phyloP scores from a whole-genome alignment of 2,329 filamentous ascomycete species.

The Verticillium isaacii region DNA sequence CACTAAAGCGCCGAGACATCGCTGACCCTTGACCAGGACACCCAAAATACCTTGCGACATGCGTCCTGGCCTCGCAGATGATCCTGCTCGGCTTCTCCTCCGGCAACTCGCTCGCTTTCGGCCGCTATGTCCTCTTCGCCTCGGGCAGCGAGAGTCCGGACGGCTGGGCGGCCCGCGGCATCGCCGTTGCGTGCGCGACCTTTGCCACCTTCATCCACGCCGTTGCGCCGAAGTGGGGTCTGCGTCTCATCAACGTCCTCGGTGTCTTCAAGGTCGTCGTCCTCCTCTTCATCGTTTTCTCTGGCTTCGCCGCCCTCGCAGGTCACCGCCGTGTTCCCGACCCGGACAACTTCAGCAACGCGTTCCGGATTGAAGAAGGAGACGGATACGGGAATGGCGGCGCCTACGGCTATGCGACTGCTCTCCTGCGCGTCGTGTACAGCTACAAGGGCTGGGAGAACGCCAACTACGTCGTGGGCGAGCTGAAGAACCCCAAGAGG shows the following conservation, averaged over 20 bases:
- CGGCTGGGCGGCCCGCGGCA: slow-evolving; percentile 53
- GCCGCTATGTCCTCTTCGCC: slow-evolving; percentile 52
- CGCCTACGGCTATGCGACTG: slow-evolving; percentile 50
- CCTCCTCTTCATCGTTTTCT: slow-evolving; percentile 56
- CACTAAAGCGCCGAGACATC: neutral
- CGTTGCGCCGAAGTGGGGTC: slow-evolving; percentile 50
- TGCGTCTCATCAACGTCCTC: slow-evolving; percentile 54
- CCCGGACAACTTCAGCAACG: slow-evolving; percentile 53
- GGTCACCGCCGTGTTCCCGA: slow-evolving; percentile 42
- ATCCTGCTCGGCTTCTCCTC: slow-evolving; percentile 57
- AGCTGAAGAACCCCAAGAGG: slow-evolving; percentile 49
- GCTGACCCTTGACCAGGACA: slow-evolving; percentile 19
- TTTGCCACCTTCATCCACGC: slow-evolving; percentile 51
- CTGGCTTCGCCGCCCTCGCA: slow-evolving; percentile 52
- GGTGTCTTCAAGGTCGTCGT: slow-evolving; percentile 57
- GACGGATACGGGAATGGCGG: slow-evolving; percentile 42
- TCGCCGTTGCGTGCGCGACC: slow-evolving; percentile 48
- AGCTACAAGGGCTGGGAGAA: slow-evolving; percentile 62
- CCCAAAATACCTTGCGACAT: slow-evolving; percentile 55
- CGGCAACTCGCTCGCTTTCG: slow-evolving; percentile 54
- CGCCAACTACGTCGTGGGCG: slow-evolving; percentile 56
- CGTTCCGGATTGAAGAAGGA: slow-evolving; percentile 41
- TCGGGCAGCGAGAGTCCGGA: slow-evolving; percentile 41
- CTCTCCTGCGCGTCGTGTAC: slow-evolving; percentile 54
- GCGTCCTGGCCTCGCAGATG: slow-evolving; percentile 57